A percentile compares a stretch with the other conserved stretches of the same genome.
Evolutionary conservation across 2,329 filamentous ascomycete species (phyloP).

Genomic region (Pseudogymnoascus sp.): DNA sequence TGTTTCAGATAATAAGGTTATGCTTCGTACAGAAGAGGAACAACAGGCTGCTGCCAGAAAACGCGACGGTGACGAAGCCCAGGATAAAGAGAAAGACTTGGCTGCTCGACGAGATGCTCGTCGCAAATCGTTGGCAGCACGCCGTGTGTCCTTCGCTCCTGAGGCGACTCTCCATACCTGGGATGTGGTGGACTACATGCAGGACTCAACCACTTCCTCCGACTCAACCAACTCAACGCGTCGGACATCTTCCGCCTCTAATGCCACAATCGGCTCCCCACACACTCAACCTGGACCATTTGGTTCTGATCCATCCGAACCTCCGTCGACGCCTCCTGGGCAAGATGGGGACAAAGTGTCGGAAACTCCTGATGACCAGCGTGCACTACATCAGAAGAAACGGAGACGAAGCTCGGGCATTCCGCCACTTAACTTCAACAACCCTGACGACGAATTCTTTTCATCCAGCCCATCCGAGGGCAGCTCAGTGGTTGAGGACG

Average conservation of each 20-base stretch:
- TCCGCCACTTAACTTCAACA: conserved; percentile 56
- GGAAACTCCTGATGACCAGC: conserved; percentile 57
- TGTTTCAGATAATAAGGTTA: conserved; percentile 44
- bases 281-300: conserved; percentile 26
- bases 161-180: conserved; percentile 97
- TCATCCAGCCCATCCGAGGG: conserved; percentile 66
- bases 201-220: conserved; percentile 74
- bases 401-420: conserved; percentile 58
- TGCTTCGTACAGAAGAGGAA: conserved; percentile 60
- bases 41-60: conserved; percentile 62
- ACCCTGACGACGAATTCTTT: conserved; percentile 56
- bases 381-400: conserved; percentile 54
- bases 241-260: conserved; percentile 53
- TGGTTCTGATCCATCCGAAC: conserved; percentile 43
- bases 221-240: conserved; percentile 67
- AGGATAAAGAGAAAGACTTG: conserved; percentile 51
- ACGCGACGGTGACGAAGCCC: conserved; percentile 57
- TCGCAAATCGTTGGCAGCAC: conserved; percentile 84
- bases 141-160: conserved; percentile 92
- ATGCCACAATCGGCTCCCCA: conserved; percentile 18
- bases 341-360: conserved; percentile 48
- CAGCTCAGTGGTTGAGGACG: conserved; percentile 41
- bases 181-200: conserved; percentile 83
- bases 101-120: conserved; percentile 75
- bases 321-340: conserved; percentile 55